Percentiles rank a stretch among this genome's conserved stretches.
Conservation (phyloP, 257 asterid genomes). For the Solanum tacnaense region DNA sequence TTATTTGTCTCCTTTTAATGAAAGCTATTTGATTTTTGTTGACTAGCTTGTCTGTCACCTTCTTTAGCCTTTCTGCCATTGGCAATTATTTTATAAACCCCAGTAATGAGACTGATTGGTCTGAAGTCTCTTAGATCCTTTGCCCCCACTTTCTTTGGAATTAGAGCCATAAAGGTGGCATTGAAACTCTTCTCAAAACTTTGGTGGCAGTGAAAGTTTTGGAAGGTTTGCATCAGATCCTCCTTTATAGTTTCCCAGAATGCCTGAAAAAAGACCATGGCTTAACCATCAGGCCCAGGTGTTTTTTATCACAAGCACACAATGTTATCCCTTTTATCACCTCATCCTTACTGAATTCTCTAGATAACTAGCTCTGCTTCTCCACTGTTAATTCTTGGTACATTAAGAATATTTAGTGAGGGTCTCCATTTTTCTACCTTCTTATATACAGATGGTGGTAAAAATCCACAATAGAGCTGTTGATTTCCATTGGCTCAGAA, state of each 20-base stretch:
- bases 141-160: neutral
- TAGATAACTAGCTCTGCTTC: neutral
- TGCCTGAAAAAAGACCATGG: neutral
- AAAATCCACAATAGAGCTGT: neutral
- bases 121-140: neutral
- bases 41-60: neutral
- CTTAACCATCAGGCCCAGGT: neutral
- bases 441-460: neutral
- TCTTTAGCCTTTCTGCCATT: neutral
- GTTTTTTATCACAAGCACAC: neutral
- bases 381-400: neutral
- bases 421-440: neutral
- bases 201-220: neutral
- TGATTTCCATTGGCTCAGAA: neutral
- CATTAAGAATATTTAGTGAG: neutral
- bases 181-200: neutral
- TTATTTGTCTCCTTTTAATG: neutral
- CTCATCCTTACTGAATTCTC: neutral
- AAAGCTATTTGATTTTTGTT: too few relatives aligned
- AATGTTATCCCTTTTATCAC: neutral
- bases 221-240: neutral
- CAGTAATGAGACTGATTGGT: neutral
- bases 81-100: neutral
- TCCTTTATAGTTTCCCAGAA: neutral
- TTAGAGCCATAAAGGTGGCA: neutral